These are phyloP conservation scores for Cutaneotrichosporon sp. DNA, from an alignment of 1,284 basidiomycete species.

Conservation along the genomic window DNA sequence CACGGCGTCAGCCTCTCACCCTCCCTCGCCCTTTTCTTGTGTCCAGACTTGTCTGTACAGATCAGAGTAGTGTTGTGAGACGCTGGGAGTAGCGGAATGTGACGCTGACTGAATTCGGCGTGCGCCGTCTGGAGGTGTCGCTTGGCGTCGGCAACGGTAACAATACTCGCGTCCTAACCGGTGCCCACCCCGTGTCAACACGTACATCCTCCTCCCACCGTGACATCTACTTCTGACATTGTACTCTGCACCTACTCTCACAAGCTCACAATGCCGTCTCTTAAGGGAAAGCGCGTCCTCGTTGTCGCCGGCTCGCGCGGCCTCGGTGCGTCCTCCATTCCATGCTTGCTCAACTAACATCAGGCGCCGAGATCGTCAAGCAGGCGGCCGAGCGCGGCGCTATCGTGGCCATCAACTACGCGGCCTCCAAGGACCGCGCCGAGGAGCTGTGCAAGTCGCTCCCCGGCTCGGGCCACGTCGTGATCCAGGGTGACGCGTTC, in stretches of 20 bases:
- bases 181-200: neutral
- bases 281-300: conserved; percentile 29
- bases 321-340: conserved; percentile 19
- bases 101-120: neutral
- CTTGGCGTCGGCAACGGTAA: neutral
- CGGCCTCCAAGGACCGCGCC: conserved; percentile 24
- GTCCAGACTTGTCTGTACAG: neutral
- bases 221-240: neutral
- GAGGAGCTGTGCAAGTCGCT: conserved; percentile 23
- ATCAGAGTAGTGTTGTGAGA: neutral
- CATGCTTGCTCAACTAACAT: neutral
- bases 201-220: too few species aligned
- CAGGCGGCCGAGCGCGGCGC: conserved; percentile 26
- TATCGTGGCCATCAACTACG: conserved; percentile 32
- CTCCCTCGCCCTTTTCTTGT: neutral
- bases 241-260: neutral
- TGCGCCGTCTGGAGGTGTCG: too few species aligned
- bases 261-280: conserved; percentile 16
- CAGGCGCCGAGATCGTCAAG: conserved; percentile 26
- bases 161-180: neutral
- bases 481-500: conserved; percentile 33
- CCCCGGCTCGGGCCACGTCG: conserved; percentile 22
- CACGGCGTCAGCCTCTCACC: too few species aligned
- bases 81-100: neutral
- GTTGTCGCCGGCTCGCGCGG: conserved; percentile 33